These are phyloP conservation scores for Mortierella sp. DNA, from an alignment of 371 early-diverging fungal genomes.

Conservation along the genomic window DNA sequence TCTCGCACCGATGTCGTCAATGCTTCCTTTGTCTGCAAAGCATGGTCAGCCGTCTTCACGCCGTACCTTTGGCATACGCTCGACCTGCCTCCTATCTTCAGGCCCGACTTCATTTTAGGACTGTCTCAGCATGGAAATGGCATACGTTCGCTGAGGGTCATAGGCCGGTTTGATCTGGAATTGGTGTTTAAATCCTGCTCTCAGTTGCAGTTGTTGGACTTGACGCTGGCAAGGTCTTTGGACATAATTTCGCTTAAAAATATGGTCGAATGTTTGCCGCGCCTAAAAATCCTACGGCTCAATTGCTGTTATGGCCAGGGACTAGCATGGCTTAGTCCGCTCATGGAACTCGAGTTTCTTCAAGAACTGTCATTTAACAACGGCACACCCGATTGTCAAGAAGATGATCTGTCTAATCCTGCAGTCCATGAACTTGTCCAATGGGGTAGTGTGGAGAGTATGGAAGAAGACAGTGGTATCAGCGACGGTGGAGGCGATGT, in stretches of 20 bases:
- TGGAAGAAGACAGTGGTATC: neutral
- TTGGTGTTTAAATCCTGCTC: constrained; percentile 7
- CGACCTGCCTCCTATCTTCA: neutral
- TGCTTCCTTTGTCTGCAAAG: constrained; percentile 18
- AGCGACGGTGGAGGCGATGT: neutral
- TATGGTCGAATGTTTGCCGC: constrained; percentile 18
- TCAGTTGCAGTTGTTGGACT: constrained; percentile 6
- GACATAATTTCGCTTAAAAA: neutral
- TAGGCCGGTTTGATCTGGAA: constrained; percentile 3
- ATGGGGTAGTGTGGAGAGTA: neutral
- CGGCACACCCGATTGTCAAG: neutral
- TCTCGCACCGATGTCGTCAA: neutral
- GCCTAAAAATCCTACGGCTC: constrained; percentile 6
- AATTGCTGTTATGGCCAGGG: constrained; percentile 19
- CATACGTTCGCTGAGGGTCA: neutral
- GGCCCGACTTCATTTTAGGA: neutral
- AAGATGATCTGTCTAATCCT: neutral
- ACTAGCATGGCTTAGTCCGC: constrained; percentile 5
- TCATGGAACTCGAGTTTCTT: constrained; percentile 4
- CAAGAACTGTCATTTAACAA: constrained; percentile 9
- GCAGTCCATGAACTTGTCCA: neutral
- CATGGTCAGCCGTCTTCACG: constrained; percentile 18
- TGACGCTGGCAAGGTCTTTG: constrained; percentile 12
- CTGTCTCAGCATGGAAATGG: constrained; percentile 5
- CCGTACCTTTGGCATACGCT: constrained; percentile 16